Conservation (phyloP, 345 rosid species). For the Gossypium turneri region DNA sequence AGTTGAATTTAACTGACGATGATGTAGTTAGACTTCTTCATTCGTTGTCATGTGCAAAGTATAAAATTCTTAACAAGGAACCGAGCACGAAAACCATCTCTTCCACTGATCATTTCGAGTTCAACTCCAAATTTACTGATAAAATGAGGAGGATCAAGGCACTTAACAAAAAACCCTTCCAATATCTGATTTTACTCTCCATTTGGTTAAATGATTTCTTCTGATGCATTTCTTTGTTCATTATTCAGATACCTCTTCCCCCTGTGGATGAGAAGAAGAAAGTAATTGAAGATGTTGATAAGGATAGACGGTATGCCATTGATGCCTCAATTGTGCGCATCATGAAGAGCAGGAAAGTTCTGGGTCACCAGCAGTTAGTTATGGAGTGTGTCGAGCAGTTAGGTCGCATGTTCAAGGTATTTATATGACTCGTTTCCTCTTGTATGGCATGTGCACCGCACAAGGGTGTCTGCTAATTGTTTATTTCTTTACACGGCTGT, state of each 20-base stretch:
- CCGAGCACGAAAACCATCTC: conserved; percentile 40
- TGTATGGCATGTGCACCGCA: neutral
- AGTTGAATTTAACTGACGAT: conserved; percentile 54
- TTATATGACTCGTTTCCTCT: neutral
- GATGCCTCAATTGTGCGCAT: conserved; percentile 79
- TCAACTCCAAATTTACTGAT: conserved; percentile 58
- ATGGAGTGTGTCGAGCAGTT: conserved; percentile 31
- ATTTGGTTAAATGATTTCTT: neutral
- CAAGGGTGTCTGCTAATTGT: neutral
- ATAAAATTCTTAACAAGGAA: conserved; percentile 48
- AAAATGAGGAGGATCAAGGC: conserved; percentile 78
- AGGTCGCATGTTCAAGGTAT: conserved; percentile 56
- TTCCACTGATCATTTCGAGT: conserved; percentile 38
- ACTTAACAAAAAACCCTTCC: neutral
- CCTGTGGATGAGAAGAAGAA: conserved; percentile 65
- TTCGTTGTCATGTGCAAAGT: conserved; percentile 53
- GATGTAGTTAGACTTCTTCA: conserved; percentile 63
- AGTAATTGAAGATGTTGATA: conserved; percentile 67
- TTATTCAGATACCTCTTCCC: conserved; percentile 61
- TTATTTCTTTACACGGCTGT: neutral
- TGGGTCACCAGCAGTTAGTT: conserved; percentile 56
- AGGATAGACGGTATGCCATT: conserved; percentile 65
- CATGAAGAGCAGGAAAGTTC: conserved; percentile 66
- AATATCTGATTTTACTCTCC: neutral
- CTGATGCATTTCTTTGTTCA: conserved; percentile 8